Base-by-base conservation (phyloP, 345 rosid genomes). In the Populus tremula region DNA sequence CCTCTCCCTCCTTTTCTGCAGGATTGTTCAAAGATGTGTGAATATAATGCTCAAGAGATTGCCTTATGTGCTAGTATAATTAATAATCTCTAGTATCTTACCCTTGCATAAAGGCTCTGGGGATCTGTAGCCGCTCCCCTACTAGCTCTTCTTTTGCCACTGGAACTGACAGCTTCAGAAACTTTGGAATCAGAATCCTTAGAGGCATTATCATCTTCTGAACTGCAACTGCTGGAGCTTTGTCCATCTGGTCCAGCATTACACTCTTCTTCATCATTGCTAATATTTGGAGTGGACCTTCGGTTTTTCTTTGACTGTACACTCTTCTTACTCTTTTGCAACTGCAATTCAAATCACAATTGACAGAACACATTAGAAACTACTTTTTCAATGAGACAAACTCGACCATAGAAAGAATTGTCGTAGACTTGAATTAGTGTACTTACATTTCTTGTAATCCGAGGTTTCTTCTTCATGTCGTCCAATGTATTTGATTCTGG, bases 61-160 rank as follows among this genome's bases (percentile, higher is more conserved):
- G 38, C 17, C 27, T 17, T 43, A 56, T 29, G 31, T 69, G 3
- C 17, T 23, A 10, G 35, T 31, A 69, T 9, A 27, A 27, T 27
- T 16, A 17, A 17, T 49, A 1, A 5, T 1, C 3, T 43, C 21
- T 11, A 54, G 43, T 25, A 13, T 14, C 78, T 71, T 90, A 95
- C 98, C 90, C 97, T 84, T 71, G 98, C 98, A 69, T 95, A 95
- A 68, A 93, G 91, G 86, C 99, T 95, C 78, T 93, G 99, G 73
- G 98, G 98, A 83, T 94, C 98, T 5, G 95, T 90, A 33, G 98
- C 97, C n/a, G 95, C 84, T 29, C 98, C 99, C 76, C 91, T 85
- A 45, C 86, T 70, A 68, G 97, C 92, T 84, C 98, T 89, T 36
- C 87, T 73, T 81, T 90, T 93, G 71, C 87, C 96, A 73, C 82